Evolutionary conservation across 495 filamentous ascomycete species (phyloP), one percentile per base, ranked within the genome.

Genomic region (Pseudoneurospora amorphoporcata): DNA sequence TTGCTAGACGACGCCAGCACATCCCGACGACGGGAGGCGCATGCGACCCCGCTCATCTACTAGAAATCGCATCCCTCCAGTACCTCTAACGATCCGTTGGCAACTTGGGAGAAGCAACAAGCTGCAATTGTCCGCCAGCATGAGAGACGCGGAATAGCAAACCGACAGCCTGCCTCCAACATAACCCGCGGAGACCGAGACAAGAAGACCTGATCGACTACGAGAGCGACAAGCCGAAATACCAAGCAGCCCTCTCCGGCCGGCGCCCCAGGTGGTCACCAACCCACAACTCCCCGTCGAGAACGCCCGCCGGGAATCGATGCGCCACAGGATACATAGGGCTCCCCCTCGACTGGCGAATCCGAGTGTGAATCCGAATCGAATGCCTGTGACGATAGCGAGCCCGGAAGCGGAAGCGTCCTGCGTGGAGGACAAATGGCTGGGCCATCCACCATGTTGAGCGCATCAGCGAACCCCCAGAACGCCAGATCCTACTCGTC

Each of bases 381-480:
- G 78, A 76, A 77, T 77, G 76, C 74, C 58, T 70, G 73, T 39
- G 29, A 71, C 70, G 39, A 69, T 35, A 71, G 40, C 37, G 69
- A 29, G 41, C 76, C 73, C 74, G 71, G 75, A 75, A 77, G 76
- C 78, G 77, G 74, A 70, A 79, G 77, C 71, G 75, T 76, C 77
- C 58, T 76, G 73, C 72, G 74, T 76, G 76, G 82, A 83, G 82
- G 86, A 81, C 82, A 83, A 81, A 82, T 87, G 85, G 86, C 83
- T 76, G 86, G 83, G 79, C 84, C 86, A 81, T 79, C 86, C 83
- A 87, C 82, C 81, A 87, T 87, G 82, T 81, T 87, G 80, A 87
- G 83, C 82, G 84, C 86, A 79, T 92, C 91, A 73, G 88, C 88
- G 80, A 90, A 88, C 72, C 91, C 91, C 78, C 91, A 93, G 81